Conservation (phyloP, 106 monocot species). For the Dactylorhiza incarnata region DNA sequence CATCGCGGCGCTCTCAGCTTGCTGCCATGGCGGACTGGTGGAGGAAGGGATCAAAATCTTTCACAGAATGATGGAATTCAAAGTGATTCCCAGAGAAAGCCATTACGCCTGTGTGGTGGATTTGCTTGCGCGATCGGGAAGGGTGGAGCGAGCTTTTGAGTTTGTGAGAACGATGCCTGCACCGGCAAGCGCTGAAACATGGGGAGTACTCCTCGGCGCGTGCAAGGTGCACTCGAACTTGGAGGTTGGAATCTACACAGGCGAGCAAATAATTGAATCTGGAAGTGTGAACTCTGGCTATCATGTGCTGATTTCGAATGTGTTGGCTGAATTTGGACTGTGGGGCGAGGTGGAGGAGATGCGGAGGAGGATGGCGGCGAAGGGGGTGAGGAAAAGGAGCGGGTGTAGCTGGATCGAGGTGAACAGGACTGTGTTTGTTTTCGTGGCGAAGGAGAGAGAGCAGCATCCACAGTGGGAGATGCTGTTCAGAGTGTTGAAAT, state of each 20-base stretch:
- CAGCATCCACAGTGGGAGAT: slow-evolving; percentile 29
- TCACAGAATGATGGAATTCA: slow-evolving; percentile 27
- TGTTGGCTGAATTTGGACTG: slow-evolving; percentile 37
- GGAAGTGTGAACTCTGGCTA: slow-evolving; percentile 37
- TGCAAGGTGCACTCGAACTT: slow-evolving; percentile 37
- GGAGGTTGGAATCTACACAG: slow-evolving; percentile 35
- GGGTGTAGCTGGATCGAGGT: slow-evolving; percentile 52
- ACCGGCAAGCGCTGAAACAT: slow-evolving; percentile 23
- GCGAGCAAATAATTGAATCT: slow-evolving; percentile 20
- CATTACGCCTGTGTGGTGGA: slow-evolving; percentile 58
- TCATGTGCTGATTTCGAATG: slow-evolving; percentile 49
- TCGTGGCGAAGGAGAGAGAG: slow-evolving; percentile 39
- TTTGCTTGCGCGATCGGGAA: slow-evolving; percentile 43
- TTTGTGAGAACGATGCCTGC: slow-evolving; percentile 31
- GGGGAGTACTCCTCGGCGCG: slow-evolving; percentile 56
- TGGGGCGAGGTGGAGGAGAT: slow-evolving; percentile 55
- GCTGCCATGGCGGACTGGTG: slow-evolving; percentile 54
- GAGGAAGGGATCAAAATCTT: slow-evolving; percentile 50
- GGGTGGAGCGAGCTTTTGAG: slow-evolving; percentile 34
- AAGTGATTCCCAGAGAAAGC: slow-evolving; percentile 26
- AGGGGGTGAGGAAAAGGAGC: slow-evolving; percentile 38
- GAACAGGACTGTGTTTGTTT: slow-evolving; percentile 19
- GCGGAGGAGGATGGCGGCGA: slow-evolving; percentile 46
- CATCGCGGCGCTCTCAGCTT: slow-evolving; percentile 48
- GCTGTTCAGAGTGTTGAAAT: slow-evolving; percentile 16